Evolutionary conservation across 345 rosid species (phyloP), one percentile per base, ranked within the genome.

Genomic region (Camelina hispida): DNA sequence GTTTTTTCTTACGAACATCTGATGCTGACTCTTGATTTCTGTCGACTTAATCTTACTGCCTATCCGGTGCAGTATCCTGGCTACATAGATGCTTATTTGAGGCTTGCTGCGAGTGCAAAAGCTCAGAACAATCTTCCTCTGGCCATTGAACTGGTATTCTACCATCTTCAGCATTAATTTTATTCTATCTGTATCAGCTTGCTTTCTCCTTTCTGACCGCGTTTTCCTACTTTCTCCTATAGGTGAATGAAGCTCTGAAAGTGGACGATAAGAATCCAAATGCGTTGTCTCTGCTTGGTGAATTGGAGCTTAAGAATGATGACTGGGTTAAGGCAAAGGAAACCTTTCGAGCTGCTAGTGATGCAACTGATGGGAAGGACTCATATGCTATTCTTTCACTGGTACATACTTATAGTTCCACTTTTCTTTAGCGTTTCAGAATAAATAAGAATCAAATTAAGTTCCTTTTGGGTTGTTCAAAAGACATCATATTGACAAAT

Each of bases 251-350:
- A 85, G 96, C 97, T 43, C 74, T 94, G 80, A 94, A 87, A 86
- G 92, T 92, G 84, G 94, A 85, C 75, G 89, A 88, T 32, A 94
- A 89, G 83, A 79, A 80, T 84, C 86, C 97, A 63, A 92, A 89
- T 86, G 96, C 96, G 28, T 83, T 94, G 75, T 92, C 97, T 50
- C 84, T 94, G 86, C 97, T 94, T 71, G 99, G 99, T 82, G 97
- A 91, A 78, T 78, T 94, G 77, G 99, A 94, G 87, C 99, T 94
- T 66, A 94, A 92, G 84, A 94, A 89, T 76, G 99, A 94, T 83
- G 97, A 94, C 75, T 94, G 99, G 99, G 99, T 94, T 57, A 94
- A 92, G 86, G 99, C 99, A 61, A 94, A 94, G 80, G 99, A 94
- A 82, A 94, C 99, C 30, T 82, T 90, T 67, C 93, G 99, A 65